phyloP scores from a whole-genome alignment of 2,329 filamentous ascomycete species.

The Ophiocordyceps camponoti-leonardi region DNA sequence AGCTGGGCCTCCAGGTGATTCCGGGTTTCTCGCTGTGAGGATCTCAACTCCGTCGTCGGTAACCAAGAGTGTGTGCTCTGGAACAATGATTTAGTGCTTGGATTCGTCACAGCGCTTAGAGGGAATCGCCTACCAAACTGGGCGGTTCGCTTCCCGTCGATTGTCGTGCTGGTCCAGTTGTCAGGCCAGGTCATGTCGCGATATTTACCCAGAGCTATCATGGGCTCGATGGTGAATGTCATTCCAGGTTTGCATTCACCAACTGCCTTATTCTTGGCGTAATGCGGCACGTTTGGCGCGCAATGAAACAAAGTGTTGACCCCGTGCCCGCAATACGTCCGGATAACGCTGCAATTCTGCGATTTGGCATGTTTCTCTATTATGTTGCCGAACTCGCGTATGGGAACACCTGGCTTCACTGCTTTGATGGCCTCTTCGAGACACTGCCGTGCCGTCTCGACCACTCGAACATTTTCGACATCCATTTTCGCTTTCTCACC shows the following conservation, averaged over 20 bases:
- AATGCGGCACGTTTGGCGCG: constrained; percentile 88
- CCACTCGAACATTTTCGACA: constrained; percentile 73
- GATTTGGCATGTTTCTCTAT: constrained; percentile 92
- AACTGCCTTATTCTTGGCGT: constrained; percentile 95
- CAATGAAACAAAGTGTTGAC: constrained; percentile 90
- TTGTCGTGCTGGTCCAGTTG: constrained; percentile 92
- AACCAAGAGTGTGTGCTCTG: constrained; percentile 68
- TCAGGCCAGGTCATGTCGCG: constrained; percentile 94
- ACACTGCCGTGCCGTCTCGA: constrained; percentile 79
- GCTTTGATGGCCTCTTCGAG: constrained; percentile 79
- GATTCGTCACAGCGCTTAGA: too few species aligned
- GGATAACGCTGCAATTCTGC: constrained; percentile 74
- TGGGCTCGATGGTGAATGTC: constrained; percentile 98
- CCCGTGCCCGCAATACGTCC: constrained; percentile 91
- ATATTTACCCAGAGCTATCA: constrained; percentile 87
- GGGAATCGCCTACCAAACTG: constrained; percentile 56
- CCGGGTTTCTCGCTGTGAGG: constrained; percentile 52
- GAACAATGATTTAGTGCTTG: constrained; percentile 6
- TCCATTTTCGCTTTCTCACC: constrained; percentile 74
- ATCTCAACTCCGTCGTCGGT: constrained; percentile 72
- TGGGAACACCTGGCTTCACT: constrained; percentile 83
- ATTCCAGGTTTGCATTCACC: constrained; percentile 89
- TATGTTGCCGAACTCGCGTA: constrained; percentile 82
- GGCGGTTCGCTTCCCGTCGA: constrained; percentile 75
- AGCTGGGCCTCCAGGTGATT: constrained; percentile 56